phyloP scores from a whole-genome alignment of 1,139 yeast genomes.

The Pichia cactophila region DNA sequence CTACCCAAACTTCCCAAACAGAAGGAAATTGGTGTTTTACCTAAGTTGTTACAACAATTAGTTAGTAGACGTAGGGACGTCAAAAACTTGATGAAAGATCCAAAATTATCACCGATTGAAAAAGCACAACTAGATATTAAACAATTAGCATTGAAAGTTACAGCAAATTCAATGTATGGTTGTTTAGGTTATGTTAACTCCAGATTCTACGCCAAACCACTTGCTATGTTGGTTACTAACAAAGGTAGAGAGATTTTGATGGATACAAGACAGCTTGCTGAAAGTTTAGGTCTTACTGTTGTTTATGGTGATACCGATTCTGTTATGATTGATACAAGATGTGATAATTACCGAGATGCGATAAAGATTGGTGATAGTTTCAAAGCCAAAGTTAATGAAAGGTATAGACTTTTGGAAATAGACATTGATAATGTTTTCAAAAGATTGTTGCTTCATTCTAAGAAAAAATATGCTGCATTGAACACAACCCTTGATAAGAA shows the following conservation, averaged over 20 bases:
- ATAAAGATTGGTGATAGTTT: conserved; percentile 77
- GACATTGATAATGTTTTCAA: conserved; percentile 93
- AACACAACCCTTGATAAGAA: conserved; percentile 38
- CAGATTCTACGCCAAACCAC: conserved; percentile 90
- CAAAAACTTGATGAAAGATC: conserved; percentile 74
- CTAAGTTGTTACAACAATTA: conserved; percentile 71
- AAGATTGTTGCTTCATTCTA: conserved; percentile 80
- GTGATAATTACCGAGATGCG: conserved; percentile 62
- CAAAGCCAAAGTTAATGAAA: conserved; percentile 77
- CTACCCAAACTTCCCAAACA: conserved; percentile 65
- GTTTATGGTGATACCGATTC: conserved; percentile 99
- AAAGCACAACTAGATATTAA: conserved; percentile 84
- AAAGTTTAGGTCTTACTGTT: conserved; percentile 71
- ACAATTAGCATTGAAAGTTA: conserved; percentile 91
- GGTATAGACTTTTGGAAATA: conserved; percentile 80
- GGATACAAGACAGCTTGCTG: conserved; percentile 92
- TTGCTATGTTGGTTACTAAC: conserved; percentile 91
- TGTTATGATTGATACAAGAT: conserved; percentile 95
- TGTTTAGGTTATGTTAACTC: conserved; percentile 92
- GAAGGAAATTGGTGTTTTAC: conserved; percentile 73
- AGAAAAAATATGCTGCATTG: conserved; percentile 96
- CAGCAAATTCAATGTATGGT: conserved; percentile 99
- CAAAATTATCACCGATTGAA: conserved; percentile 54
- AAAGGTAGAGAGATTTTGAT: conserved; percentile 93
- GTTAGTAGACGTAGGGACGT: conserved; percentile 93